phyloP scores from a whole-genome alignment of 2,329 filamentous ascomycete species.

The Pseudocercospora fijiensis region DNA sequence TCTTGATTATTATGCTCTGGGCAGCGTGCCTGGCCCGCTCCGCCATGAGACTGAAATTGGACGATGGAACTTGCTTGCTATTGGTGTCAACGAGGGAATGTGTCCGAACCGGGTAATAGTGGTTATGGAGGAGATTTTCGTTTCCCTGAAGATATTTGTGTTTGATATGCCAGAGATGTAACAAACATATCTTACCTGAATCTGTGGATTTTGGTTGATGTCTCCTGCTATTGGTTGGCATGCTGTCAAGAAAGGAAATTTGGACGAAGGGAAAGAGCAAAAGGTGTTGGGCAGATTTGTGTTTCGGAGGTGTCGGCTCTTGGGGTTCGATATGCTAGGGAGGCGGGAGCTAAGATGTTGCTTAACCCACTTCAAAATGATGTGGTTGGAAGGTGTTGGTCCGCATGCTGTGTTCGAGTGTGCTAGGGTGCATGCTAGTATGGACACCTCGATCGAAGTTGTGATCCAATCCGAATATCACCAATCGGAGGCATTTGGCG shows the following conservation, averaged over 20 bases:
- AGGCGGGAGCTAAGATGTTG: neutral
- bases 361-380: neutral
- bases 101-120: slow-evolving; percentile 52
- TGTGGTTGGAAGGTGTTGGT: neutral
- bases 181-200: slow-evolving; percentile 34
- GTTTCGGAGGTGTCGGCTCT: neutral
- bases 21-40: slow-evolving; percentile 24
- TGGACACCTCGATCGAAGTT: neutral
- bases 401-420: slow-evolving; percentile 2
- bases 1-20: slow-evolving; percentile 21
- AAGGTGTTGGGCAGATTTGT: neutral
- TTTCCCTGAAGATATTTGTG: slow-evolving; percentile 52
- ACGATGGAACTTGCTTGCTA: slow-evolving; percentile 51
- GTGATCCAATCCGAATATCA: neutral
- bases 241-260: neutral
- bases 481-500: neutral
- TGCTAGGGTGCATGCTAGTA: neutral
- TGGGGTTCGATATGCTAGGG: neutral
- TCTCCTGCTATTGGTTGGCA: neutral
- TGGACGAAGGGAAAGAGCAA: neutral
- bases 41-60: slow-evolving; percentile 32
- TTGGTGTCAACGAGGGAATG: slow-evolving; percentile 44
- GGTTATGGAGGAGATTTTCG: slow-evolving; percentile 55
- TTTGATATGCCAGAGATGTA: slow-evolving; percentile 48
- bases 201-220: neutral